Base-by-base conservation (phyloP, 164 flowering plant species). In the Platanus orientalis region DNA sequence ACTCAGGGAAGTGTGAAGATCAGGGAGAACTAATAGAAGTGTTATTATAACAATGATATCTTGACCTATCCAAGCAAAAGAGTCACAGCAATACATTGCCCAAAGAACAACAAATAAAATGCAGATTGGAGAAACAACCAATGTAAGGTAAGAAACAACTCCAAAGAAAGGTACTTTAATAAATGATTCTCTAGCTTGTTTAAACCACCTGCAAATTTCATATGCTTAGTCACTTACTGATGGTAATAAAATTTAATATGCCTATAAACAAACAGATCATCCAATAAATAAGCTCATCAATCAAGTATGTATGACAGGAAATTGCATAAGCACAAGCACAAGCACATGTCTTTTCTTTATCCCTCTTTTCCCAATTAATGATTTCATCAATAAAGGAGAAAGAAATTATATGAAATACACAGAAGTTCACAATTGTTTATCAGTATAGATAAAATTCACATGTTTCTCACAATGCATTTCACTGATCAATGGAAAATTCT, bases 61-160 rank as follows among this genome's bases (percentile, higher is more conserved):
- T 82, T 95, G 99, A 65, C 99, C 99, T 12, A 92, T 95, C 98
- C 99, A 95, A 54, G 99, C 99, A 72, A 82, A 83, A 69, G 85
- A 76, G 68, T 36, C 60, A 34, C 73, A 73, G 27, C 96, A 96
- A n/a, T 76, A 73, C 58, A 84, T 79, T n/a, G 97, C 99, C 99
- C 99, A 92, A 60, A 88, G 70, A 61, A 87, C 90, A 65, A 96
- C 83, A 83, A 87, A 87, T 44, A 84, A 68, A 72, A 95, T 76
- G 85, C 99, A 95, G 84, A 95, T 88, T 53, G 99, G 99, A 72
- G 84, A 64, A 65, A 95, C 84, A 23, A 89, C 94, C 66, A 95
- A 58, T 9, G 98, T 90, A 45, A 95, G 83, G 80, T 87, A 84
- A 16, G 99, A 95, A 55, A 92, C 77, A 68, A 95, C 87, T 69